Evolutionary conservation across 2,329 filamentous ascomycete genomes (phyloP).

Genomic region (Harringtonia lauricola): DNA sequence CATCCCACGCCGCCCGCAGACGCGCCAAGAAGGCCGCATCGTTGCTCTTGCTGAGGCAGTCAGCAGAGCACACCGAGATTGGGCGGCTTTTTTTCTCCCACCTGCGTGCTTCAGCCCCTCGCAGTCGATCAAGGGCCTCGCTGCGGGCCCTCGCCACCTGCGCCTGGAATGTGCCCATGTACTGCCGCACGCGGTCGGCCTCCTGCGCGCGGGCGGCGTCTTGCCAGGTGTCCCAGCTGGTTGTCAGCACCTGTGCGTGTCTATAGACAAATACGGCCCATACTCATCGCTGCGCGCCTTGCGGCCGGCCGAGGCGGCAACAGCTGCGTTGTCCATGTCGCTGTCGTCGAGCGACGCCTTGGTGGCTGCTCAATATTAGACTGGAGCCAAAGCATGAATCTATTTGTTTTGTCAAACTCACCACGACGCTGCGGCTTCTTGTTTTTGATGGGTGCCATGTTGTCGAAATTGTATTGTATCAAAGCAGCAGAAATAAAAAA

Average conservation of each 20-base stretch:
- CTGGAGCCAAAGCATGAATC: too few relatives aligned
- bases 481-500: too few relatives aligned
- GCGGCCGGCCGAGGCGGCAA: too few relatives aligned
- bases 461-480: too few relatives aligned
- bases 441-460: conserved; percentile 2
- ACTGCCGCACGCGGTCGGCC: conserved; percentile 10
- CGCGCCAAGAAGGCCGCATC: not conserved
- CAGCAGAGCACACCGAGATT: not conserved
- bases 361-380: too few relatives aligned
- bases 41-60: not conserved
- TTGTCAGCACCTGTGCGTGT: not conserved
- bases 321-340: too few relatives aligned
- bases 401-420: too few relatives aligned
- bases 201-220: conserved; percentile 8
- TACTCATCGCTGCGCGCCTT: too few relatives aligned
- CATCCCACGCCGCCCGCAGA: not conserved
- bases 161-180: conserved; percentile 5
- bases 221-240: conserved; percentile 6
- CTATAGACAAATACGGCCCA: too few relatives aligned
- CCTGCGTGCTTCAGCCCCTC: conserved; percentile 1
- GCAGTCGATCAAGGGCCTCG: conserved; percentile 3
- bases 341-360: too few relatives aligned
- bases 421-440: not conserved
- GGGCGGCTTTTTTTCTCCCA: too few relatives aligned
- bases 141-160: conserved; percentile 3